Conservation (phyloP, 331 rosid species). For the Saraca asoca region DNA sequence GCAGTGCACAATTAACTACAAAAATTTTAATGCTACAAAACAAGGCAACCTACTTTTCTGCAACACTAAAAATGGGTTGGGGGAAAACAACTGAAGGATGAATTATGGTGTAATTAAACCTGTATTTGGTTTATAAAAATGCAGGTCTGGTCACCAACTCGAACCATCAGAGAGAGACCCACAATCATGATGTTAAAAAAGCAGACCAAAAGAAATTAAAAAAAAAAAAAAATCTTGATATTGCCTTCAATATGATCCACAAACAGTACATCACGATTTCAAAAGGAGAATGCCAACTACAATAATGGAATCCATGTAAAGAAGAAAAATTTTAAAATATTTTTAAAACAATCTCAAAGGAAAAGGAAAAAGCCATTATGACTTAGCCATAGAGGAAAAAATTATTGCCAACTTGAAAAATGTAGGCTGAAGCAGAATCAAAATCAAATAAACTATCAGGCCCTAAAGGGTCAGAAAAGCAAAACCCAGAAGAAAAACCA, state of each 20-base stretch:
- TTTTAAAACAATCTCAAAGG: no score
- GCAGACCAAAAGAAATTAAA: not conserved
- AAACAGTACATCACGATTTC: conserved; percentile 10
- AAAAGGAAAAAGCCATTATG: not conserved
- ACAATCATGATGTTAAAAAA: not conserved
- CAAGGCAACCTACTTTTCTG: conserved; percentile 13
- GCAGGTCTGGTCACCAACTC: not conserved
- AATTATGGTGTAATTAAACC: conserved; percentile 1
- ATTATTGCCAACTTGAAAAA: conserved; percentile 3
- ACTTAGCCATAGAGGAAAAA: no score
- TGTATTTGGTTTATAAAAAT: no score
- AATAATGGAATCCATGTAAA: conserved; percentile 8
- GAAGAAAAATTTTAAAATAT: no score
- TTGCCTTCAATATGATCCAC: not conserved
- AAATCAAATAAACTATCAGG: not conserved
- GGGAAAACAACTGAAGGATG: conserved; percentile 17
- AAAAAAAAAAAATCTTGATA: not conserved
- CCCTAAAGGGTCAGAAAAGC: not conserved
- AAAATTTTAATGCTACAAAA: no score
- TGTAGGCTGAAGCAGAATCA: conserved; percentile 12
- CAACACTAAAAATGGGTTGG: not conserved
- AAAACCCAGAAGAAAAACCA: conserved; percentile 12
- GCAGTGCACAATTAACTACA: no score
- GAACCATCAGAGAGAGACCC: not conserved
- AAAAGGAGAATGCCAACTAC: conserved; percentile 11